Conservation (phyloP, 148 eudicot species). For the Amaranthus hypochondriacus region DNA sequence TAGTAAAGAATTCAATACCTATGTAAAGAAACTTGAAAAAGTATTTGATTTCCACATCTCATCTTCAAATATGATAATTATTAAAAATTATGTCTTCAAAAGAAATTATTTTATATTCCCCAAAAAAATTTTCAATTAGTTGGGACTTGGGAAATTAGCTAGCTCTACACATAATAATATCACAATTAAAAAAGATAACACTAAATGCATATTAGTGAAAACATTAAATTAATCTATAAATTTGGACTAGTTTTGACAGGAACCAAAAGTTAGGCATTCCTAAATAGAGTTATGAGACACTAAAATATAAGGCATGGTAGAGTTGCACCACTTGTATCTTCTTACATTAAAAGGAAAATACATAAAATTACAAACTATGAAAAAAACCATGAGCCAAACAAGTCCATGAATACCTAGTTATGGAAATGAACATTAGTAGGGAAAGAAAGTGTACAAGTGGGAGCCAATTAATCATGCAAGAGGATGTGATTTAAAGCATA, state of each 20-base stretch:
- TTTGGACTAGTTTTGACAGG: constrained; percentile 5
- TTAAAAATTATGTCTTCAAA: too few species aligned
- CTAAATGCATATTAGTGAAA: background rate
- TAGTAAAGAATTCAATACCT: background rate
- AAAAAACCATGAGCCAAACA: constrained; percentile 9
- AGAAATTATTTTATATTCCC: background rate
- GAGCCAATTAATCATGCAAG: background rate
- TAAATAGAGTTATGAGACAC: background rate
- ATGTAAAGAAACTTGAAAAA: constrained; percentile 4
- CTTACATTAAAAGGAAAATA: constrained; percentile 1
- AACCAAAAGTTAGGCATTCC: constrained; percentile 18
- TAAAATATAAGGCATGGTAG: background rate
- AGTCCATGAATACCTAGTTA: background rate
- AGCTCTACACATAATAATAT: background rate
- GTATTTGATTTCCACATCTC: background rate
- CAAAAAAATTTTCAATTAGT: background rate
- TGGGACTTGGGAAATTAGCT: background rate
- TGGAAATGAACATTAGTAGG: background rate
- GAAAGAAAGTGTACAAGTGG: background rate
- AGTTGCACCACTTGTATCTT: background rate
- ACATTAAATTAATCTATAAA: background rate
- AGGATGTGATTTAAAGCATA: background rate
- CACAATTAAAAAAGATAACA: background rate
- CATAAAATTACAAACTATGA: constrained; percentile 1
- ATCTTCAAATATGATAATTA: background rate